Percentiles rank a stretch among this genome's conserved stretches.
Conservation (phyloP, 352 stramenopile species). For the Pythium insidiosum region DNA sequence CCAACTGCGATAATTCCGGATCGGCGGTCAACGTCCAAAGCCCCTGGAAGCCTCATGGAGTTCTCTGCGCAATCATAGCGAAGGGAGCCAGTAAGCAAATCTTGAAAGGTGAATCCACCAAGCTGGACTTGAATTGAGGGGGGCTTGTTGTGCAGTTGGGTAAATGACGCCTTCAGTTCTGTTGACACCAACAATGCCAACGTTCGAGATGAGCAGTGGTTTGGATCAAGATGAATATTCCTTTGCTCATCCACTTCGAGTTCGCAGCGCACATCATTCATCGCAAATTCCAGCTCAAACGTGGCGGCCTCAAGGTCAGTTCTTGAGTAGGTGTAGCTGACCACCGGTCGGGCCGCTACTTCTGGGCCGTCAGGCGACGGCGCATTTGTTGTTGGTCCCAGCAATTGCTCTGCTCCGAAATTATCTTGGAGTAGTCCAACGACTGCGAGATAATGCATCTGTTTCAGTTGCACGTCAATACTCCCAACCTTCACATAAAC, state of each 20-base stretch:
- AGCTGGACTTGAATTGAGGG: slow-evolving; percentile 34
- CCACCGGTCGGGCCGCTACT: slow-evolving; percentile 28
- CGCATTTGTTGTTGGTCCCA: slow-evolving; percentile 8
- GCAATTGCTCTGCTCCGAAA: slow-evolving; percentile 56
- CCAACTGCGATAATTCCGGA: no score
- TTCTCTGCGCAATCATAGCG: no score
- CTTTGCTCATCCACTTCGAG: no score
- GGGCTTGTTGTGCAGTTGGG: slow-evolving; percentile 32
- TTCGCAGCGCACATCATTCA: slow-evolving; percentile 40
- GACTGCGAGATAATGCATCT: slow-evolving; percentile 49
- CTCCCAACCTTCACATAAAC: slow-evolving; percentile 26
- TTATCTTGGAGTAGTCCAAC: slow-evolving; percentile 60
- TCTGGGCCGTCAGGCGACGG: no score
- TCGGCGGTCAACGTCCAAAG: no score
- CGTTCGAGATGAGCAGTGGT: no score
- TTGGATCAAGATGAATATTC: slow-evolving; percentile 37
- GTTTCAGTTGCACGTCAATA: slow-evolving; percentile 16
- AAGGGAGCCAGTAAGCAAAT: slow-evolving; percentile 22
- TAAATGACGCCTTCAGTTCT: slow-evolving; percentile 5
- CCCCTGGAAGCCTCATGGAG: no score
- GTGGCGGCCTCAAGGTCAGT: slow-evolving; percentile 62
- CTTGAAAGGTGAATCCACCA: slow-evolving; percentile 25
- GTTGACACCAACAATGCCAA: slow-evolving; percentile 3
- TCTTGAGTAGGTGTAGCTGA: slow-evolving; percentile 66
- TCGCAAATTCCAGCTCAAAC: slow-evolving; percentile 50